phyloP scores from a whole-genome alignment of 2,329 filamentous ascomycete genomes.

The Claviceps fusiformis region DNA sequence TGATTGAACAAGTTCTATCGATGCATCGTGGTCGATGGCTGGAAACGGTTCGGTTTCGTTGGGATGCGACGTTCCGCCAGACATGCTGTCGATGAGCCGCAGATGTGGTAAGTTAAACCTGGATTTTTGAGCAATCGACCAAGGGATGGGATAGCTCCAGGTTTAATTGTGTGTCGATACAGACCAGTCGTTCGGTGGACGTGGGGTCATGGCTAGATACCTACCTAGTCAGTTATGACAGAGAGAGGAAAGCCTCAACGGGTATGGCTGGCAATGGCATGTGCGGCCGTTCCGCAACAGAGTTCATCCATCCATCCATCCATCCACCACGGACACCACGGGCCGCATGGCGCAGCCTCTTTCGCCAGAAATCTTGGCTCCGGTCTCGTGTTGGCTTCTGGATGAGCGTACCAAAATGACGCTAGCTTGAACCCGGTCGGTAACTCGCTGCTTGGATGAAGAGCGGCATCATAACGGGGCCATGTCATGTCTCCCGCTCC shows the following conservation, averaged over 20 bases:
- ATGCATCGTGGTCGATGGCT: constrained; percentile 8
- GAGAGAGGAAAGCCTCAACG: background rate
- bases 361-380: background rate
- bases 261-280: background rate
- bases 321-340: no score
- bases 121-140: background rate
- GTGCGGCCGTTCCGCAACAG: background rate
- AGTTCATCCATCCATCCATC: no score
- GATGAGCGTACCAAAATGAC: background rate
- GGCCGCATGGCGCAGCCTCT: background rate
- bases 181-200: no score
- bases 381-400: background rate
- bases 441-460: background rate
- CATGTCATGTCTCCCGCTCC: background rate
- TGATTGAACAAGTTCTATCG: background rate
- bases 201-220: background rate
- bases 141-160: background rate
- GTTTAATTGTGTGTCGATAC: background rate
- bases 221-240: background rate
- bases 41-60: constrained; percentile 15
- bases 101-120: background rate
- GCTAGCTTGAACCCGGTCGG: no score
- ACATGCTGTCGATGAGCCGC: constrained; percentile 1
- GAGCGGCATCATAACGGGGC: background rate
- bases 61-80: constrained; percentile 1